Base-by-base conservation (phyloP, 257 asterid species). In the Haberlea rhodopensis region DNA sequence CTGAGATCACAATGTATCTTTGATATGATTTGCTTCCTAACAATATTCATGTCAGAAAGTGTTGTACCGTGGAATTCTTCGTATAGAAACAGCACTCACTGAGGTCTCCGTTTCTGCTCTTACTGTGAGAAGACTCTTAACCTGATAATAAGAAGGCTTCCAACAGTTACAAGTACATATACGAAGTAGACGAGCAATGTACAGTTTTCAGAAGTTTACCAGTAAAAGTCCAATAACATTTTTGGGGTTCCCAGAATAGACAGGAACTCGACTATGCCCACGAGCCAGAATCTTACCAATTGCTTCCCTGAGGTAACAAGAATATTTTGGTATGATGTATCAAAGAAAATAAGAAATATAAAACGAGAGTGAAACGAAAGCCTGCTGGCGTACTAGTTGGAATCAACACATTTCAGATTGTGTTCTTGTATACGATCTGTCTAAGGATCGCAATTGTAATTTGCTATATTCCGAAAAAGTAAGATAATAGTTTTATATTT, bases 261-360 rank as follows among this genome's bases (percentile, higher is more conserved):
- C 97, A 69, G 96, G 97, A 76, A 90, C 92, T 71, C 97, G 87
- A 75, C 97, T 90, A 67, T 90, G 97, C 63, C 97, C 97, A 43
- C 96, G 88, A 69, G 96, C 91, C 65, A 90, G 84, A 67, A 90
- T 64, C 80, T 86, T 87, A 56, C 95, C 92, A 85, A 87, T 82
- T 55, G 90, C 97, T 75, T 90, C 97, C 97, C 97, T 87, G 74
- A 62, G 60, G 70, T 51, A 57, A 67, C 61, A 19, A 40, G 57
- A 65, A 40, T n/a, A 57, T 20, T 45, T 62, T 49, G n/a, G 13
- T 25, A 19, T 29, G 22, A 62, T 18, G 22, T 53, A 63, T 31
- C 32, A 23, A 53, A 55, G 21, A 31, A 32, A 68, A 51, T 29
- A 56, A 43, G 10, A 60, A 29, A 45, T 49, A 67, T 21, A 60